phyloP scores from a whole-genome alignment of 2,329 filamentous ascomycete species.

The Fusarium palustre region DNA sequence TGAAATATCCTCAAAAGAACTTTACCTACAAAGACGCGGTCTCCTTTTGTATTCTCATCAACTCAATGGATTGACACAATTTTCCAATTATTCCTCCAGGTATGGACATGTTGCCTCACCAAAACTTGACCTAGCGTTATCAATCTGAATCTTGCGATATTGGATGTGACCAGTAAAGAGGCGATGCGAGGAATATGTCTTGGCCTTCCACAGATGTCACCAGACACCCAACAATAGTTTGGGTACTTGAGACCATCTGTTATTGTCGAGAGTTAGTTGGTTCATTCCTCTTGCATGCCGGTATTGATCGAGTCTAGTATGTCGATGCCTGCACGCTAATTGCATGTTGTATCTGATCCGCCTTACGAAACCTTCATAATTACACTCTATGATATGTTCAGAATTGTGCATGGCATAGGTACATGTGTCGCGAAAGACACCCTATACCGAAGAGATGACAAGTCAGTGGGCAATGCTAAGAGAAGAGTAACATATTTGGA shows the following conservation, averaged over 20 bases:
- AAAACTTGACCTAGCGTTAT: background rate
- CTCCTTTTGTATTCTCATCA: background rate
- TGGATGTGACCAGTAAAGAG: conserved; percentile 42
- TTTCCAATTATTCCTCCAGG: background rate
- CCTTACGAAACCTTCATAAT: background rate
- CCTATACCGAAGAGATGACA: background rate
- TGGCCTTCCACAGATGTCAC: background rate
- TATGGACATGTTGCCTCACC: background rate
- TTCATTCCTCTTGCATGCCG: conserved; percentile 19
- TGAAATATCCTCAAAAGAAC: background rate
- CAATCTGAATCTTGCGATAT: conserved; percentile 15
- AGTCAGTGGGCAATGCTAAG: background rate
- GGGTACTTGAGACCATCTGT: background rate
- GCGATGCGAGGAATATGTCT: conserved; percentile 41
- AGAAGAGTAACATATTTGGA: conserved; percentile 10
- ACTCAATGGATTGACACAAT: background rate
- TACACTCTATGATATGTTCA: background rate
- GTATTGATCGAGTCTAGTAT: conserved; percentile 31
- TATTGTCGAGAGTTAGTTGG: conserved; percentile 5
- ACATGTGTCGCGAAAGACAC: background rate
- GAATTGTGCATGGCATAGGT: background rate
- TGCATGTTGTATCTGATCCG: background rate
- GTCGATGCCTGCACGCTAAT: background rate
- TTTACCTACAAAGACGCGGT: background rate
- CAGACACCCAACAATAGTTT: background rate